These are phyloP conservation scores for Blastocystis sp. DNA, from an alignment of 352 stramenopile species.

Conservation along the genomic window DNA sequence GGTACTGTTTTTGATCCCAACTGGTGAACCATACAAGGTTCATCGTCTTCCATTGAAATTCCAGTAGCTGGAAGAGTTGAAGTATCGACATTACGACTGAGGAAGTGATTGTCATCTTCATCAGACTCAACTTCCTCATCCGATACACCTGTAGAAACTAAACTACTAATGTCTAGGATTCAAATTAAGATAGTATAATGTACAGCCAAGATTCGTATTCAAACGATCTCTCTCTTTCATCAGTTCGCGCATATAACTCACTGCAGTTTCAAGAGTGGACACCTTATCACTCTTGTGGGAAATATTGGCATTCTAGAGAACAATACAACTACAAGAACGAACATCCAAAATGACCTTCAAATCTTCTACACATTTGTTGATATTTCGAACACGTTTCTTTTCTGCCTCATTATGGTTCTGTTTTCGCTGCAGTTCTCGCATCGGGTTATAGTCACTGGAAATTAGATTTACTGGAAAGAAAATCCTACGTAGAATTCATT, in stretches of 20 bases:
- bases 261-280: conserved; percentile 26
- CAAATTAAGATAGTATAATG: not conserved
- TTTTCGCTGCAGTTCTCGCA: conserved; percentile 33
- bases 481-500: not conserved
- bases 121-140: conserved; percentile 48
- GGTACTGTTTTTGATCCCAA: not conserved
- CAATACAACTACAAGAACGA: not conserved
- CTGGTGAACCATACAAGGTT: conserved; percentile 11
- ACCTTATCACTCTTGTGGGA: conserved; percentile 51
- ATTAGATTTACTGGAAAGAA: not conserved
- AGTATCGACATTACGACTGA: not conserved
- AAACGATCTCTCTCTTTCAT: conserved; percentile 58
- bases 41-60: not conserved
- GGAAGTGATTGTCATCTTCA: conserved; percentile 58
- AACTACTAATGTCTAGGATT: conserved; percentile 25
- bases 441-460: conserved; percentile 43
- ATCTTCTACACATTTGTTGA: conserved; percentile 60
- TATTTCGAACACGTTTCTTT: conserved; percentile 52
- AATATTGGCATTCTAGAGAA: conserved; percentile 51
- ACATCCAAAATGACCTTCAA: conserved; percentile 54
- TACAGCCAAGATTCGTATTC: conserved; percentile 55
- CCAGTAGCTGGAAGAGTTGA: not conserved
- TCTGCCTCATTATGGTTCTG: conserved; percentile 59
- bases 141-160: not conserved
- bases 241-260: conserved; percentile 51